Evolutionary conservation across 2,329 filamentous ascomycete genomes (phyloP), one percentile per base, ranked within the genome.

Genomic region (Xylaria digitata): DNA sequence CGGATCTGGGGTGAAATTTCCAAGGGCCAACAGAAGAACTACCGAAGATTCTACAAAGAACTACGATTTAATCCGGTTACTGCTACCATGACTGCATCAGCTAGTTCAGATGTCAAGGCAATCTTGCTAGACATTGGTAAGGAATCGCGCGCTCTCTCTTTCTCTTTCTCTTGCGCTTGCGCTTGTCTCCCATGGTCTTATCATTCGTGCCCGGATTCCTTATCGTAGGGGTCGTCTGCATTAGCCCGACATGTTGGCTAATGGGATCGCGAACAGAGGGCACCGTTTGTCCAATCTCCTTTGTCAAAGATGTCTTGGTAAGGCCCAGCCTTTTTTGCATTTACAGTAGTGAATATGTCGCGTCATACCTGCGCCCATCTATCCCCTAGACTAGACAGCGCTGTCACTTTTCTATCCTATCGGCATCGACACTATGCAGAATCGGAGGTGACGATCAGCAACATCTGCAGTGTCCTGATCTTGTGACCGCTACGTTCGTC

Each of bases 261-360:
- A 82, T 79, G 73, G 73, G 62, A 75, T 73, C 71, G 54, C 68
- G 73, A 69, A 71, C 61, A 94, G 92, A 94, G 85, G 92, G 92
- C 70, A 94, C 92, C 56, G 89, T 94, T 70, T 94, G 91, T 79
- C 90, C 91, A 73, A 93, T 94, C 78, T 92, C 90, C 73, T 94
- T 94, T 80, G 92, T 94, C 80, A 92, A 92, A 81, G 90, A 94
- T 78, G 88, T 92, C 71, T 83, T 94, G 82, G 92, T 94, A 88
- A 87, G 91, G 82, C 66, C 65, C 72, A 54, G 43, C 59, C 23
- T 61, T 63, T 50, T 53, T 65, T 63, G 15, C 54, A 30, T 52
- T 32, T 30, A 55, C n/a, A 40, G 42, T 54, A 50, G 66, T 63
- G 55, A 61, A 61, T 49, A 30, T 48, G 23, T 63, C 34, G 50